Evolutionary conservation across 169 alveolate species (phyloP).

Genomic region (Cryptosporidium sp.): DNA sequence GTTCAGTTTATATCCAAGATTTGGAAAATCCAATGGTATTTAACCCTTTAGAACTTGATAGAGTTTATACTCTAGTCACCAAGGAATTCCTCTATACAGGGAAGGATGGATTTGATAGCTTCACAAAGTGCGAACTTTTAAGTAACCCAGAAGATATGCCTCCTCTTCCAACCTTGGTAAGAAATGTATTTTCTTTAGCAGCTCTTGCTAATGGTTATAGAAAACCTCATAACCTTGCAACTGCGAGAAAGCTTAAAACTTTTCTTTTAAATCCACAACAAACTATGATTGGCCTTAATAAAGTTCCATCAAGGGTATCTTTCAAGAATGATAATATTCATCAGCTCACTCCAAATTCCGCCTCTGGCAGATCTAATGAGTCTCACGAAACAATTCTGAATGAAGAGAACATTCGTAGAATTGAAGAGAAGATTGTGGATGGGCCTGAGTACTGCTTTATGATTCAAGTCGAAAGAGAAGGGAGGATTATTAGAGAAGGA

Average conservation of each 20-base stretch:
- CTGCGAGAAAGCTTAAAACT: slow-evolving; percentile 74
- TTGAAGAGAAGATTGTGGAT: background rate
- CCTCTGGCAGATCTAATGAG: background rate
- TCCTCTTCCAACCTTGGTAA: slow-evolving; percentile 82
- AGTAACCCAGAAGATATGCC: slow-evolving; percentile 81
- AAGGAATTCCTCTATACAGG: slow-evolving; percentile 77
- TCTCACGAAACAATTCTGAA: background rate
- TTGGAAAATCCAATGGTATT: slow-evolving; percentile 31
- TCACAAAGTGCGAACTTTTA: slow-evolving; percentile 77
- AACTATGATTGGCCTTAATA: slow-evolving; percentile 52
- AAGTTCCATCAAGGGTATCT: slow-evolving; percentile 24
- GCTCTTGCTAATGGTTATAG: slow-evolving; percentile 82
- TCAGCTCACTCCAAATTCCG: slow-evolving; percentile 8
- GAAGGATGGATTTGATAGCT: slow-evolving; percentile 69
- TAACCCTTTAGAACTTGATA: slow-evolving; percentile 75
- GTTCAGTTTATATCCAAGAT: slow-evolving; percentile 73
- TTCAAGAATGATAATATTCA: background rate
- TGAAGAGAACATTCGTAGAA: background rate
- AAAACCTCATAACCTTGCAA: slow-evolving; percentile 79
- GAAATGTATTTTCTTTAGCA: slow-evolving; percentile 79
- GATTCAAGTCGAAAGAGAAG: slow-evolving; percentile 71
- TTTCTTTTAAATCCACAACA: slow-evolving; percentile 73
- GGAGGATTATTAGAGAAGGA: slow-evolving; percentile 69
- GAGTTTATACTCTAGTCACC: slow-evolving; percentile 76
- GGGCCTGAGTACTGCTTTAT: slow-evolving; percentile 30